These are phyloP conservation scores for Melanopsichium pennsylvanicum DNA, from an alignment of 1,284 basidiomycete genomes.

Conservation along the genomic window DNA sequence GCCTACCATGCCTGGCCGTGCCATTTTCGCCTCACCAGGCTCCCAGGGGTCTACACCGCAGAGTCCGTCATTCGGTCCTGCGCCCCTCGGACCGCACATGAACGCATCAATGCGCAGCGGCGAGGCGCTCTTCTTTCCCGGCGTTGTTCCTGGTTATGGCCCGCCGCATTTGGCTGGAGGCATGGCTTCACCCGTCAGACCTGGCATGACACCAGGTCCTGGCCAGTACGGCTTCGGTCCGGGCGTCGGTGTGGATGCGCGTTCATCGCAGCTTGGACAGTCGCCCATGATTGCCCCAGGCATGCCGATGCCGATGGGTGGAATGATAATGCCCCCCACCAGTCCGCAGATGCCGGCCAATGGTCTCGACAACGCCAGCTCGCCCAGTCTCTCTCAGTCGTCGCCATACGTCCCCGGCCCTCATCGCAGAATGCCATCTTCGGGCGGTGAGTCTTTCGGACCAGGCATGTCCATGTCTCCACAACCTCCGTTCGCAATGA, in stretches of 20 bases:
- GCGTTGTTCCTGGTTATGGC: conserved; percentile 22
- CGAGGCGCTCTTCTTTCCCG: conserved; percentile 38
- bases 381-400: conserved; percentile 22
- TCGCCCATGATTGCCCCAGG: conserved; percentile 42
- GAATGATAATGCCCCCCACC: conserved; percentile 27
- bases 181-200: conserved; percentile 22
- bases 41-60: conserved; percentile 44
- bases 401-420: conserved; percentile 21
- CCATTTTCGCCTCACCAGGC: conserved; percentile 44
- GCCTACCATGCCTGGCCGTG: conserved; percentile 39
- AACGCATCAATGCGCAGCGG: conserved; percentile 32
- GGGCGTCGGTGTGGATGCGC: conserved; percentile 17
- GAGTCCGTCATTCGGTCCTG: conserved; percentile 38
- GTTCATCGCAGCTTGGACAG: conserved; percentile 22
- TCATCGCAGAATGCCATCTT: conserved; percentile 28
- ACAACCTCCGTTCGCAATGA: conserved; percentile 26
- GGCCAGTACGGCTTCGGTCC: conserved; percentile 24
- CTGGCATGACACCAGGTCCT: conserved; percentile 22
- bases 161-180: conserved; percentile 19
- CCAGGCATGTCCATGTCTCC: conserved; percentile 26
- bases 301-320: conserved; percentile 26
- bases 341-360: conserved; percentile 20
- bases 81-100: conserved; percentile 18
- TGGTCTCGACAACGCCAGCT: conserved; percentile 13
- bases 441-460: conserved; percentile 19